phyloP scores from a whole-genome alignment of 2,329 filamentous ascomycete genomes.

The Penicillium sp. region DNA sequence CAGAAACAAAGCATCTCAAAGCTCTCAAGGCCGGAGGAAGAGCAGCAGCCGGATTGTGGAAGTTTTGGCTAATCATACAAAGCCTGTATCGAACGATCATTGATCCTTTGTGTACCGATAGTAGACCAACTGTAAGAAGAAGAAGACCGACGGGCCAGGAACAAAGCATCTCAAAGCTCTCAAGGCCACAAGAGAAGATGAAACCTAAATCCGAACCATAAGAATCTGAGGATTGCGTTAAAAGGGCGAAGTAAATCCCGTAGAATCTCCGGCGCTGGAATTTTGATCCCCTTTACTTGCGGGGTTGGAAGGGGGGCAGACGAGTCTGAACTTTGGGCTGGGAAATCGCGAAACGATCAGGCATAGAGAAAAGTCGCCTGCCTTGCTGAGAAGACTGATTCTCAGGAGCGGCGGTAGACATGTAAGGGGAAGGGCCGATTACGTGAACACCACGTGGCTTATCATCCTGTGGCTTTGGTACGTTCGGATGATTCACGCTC shows the following conservation, averaged over 20 bases:
- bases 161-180: constrained; percentile 4
- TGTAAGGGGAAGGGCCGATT: constrained; percentile 1
- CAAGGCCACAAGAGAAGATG: not conserved
- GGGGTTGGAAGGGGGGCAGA: not conserved
- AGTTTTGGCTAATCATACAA: not conserved
- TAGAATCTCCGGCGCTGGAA: not conserved
- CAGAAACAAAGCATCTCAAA: not conserved
- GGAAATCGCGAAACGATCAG: not conserved
- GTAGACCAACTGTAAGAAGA: not conserved
- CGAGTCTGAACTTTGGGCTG: not conserved
- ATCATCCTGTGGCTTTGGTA: not conserved
- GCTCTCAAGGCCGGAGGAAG: not conserved
- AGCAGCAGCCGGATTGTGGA: not conserved
- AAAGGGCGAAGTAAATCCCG: not conserved
- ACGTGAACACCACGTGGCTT: not conserved
- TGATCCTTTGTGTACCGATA: not conserved
- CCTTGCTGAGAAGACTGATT: not conserved
- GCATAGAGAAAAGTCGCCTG: not conserved
- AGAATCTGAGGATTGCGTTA: not conserved
- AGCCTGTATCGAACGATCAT: not conserved
- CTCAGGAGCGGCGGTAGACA: not conserved
- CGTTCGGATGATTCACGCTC: not conserved
- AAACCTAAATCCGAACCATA: not conserved
- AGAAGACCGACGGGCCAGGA: not conserved
- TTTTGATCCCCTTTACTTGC: not conserved